Evolutionary conservation across 2,329 filamentous ascomycete genomes (phyloP), one percentile per base, ranked within the genome.

Genomic region (Paecilomyces sp.): DNA sequence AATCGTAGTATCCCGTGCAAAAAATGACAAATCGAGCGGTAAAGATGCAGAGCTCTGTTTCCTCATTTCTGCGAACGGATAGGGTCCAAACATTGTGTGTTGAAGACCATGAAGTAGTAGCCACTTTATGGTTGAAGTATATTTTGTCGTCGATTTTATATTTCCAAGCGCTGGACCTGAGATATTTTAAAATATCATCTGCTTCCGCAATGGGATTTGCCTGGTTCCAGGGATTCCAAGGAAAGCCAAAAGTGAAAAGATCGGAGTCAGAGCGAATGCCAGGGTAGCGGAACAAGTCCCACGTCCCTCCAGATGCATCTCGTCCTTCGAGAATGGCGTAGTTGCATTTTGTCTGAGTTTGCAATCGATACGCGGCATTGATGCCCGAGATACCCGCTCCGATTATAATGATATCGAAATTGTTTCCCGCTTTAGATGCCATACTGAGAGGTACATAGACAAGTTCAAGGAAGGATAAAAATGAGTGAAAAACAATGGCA

Each of bases 311-410:
- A 9, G 91, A 78, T 30, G 78, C 75, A 55, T 80, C 76, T 28
- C 88, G 83, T 1, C 77, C 79, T 70, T 91, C 89, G 18, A 91
- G 79, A 33, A 91, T 83, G 9, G 81, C 79, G 67, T 88, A 91
- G 0, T 69, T 80, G 30, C 79, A 72, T 0, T 85, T 83, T 4
- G 85, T 72, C 9, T 78, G 70, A 0, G 77, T 77, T 63, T 89
- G 84, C 1, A 89, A 64, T n/a, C 85, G 83, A 67, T 90, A 90
- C 12, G 83, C 87, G 12, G 83, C 77, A 64, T 90, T 89, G 74
- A 91, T 87, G 56, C 88, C 88, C 2, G 86, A 85, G 47, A 91
- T 83, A 7, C 88, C 88, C 3, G 87, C 87, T 8, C 88, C 88
- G 57, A 91, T 74, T 62, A 91, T 83, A 66, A 89, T 68, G 22